Conservation (phyloP, 2,329 filamentous ascomycete genomes). For the Xylariaceae sp. region DNA sequence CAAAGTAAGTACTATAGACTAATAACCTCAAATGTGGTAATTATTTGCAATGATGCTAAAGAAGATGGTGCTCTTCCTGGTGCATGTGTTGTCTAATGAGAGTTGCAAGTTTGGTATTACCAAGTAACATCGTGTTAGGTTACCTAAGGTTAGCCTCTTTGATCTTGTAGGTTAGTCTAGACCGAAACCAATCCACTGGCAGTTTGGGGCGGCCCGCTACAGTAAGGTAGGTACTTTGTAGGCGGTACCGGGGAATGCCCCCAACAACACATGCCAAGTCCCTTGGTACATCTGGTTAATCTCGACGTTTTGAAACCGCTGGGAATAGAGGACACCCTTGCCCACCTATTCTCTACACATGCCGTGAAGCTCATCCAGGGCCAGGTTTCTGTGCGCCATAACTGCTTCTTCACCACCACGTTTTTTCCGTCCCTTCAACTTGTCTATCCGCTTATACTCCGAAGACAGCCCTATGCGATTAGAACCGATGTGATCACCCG, state of each 20-base stretch:
- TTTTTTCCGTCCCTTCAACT: no score
- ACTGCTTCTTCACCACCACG: background rate
- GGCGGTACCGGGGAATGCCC: no score
- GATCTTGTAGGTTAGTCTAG: background rate
- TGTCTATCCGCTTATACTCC: background rate
- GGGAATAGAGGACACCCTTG: constrained; percentile 7
- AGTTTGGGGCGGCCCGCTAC: constrained; percentile 8
- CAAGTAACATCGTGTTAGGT: background rate
- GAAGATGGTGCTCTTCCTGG: no score
- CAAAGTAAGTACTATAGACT: no score
- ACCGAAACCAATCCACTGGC: background rate
- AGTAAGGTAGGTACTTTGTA: background rate
- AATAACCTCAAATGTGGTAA: no score
- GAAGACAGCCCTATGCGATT: background rate
- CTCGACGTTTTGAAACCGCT: constrained; percentile 5
- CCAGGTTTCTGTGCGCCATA: background rate
- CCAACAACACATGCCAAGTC: constrained; percentile 4
- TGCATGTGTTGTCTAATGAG: no score
- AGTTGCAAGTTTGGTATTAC: no score
- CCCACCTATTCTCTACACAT: background rate
- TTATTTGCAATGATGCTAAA: no score
- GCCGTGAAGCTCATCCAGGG: constrained; percentile 8
- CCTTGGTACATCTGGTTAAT: constrained; percentile 5
- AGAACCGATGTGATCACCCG: constrained; percentile 22
- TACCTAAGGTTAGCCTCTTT: background rate